phyloP scores from a whole-genome alignment of 495 filamentous ascomycete genomes.

The Aspergillus bridgeri region DNA sequence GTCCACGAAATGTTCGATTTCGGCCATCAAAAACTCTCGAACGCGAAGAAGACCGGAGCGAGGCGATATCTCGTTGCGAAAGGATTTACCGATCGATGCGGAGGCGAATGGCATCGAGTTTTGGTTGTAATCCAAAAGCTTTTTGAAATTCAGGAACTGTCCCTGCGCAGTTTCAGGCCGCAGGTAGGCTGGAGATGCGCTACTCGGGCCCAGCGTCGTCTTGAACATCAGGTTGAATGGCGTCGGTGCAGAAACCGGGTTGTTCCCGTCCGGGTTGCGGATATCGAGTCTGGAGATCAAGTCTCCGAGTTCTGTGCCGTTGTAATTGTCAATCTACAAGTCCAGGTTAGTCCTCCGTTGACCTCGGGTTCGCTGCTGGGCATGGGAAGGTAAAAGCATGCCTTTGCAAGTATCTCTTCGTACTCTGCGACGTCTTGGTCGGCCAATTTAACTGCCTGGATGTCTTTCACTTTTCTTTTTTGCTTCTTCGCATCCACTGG shows the following conservation, averaged over 20 bases:
- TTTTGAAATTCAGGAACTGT: conserved; percentile 65
- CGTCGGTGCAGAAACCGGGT: conserved; percentile 57
- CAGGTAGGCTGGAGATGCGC: conserved; percentile 59
- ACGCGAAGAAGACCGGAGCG: conserved; percentile 64
- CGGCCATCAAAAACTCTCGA: conserved; percentile 73
- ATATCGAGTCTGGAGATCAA: conserved; percentile 65
- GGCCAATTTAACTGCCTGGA: conserved; percentile 60
- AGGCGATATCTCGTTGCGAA: conserved; percentile 72
- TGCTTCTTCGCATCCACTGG: conserved; percentile 57
- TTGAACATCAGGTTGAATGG: conserved; percentile 76
- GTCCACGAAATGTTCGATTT: conserved; percentile 72
- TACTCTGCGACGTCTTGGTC: conserved; percentile 64
- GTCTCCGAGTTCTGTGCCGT: conserved; percentile 56
- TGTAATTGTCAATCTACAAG: conserved; percentile 65
- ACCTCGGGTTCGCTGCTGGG: no score
- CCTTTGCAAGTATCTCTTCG: conserved; percentile 57
- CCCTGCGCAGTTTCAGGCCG: conserved; percentile 67
- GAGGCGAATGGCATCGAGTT: conserved; percentile 68
- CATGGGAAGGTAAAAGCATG: no score
- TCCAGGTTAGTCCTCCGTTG: no score
- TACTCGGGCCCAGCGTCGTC: conserved; percentile 66
- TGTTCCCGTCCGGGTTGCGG: conserved; percentile 59
- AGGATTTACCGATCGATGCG: conserved; percentile 71
- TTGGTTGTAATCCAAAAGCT: conserved; percentile 69
- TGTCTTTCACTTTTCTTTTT: conserved; percentile 59